Conservation (phyloP, 2,329 filamentous ascomycete genomes). For the Aspergillus ustus region DNA sequence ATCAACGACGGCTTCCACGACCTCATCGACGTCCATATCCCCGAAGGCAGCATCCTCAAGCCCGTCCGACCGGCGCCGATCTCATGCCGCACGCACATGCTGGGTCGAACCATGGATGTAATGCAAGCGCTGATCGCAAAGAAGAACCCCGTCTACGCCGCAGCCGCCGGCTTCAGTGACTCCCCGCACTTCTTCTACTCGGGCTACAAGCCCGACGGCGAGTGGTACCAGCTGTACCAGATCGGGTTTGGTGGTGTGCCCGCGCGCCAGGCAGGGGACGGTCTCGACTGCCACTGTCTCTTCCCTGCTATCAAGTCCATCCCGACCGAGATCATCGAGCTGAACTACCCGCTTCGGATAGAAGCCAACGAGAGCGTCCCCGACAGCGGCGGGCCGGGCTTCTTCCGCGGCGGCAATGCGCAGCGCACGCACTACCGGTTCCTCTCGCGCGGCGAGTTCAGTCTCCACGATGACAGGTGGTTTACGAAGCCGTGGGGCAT, state of each 20-base stretch:
- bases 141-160: conserved; percentile 51
- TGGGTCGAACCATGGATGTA: conserved; percentile 55
- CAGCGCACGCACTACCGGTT: conserved; percentile 55
- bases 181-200: conserved; percentile 58
- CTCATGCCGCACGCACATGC: conserved; percentile 54
- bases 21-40: conserved; percentile 53
- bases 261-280: conserved; percentile 53
- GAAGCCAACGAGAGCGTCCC: conserved; percentile 55
- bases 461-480: conserved; percentile 56
- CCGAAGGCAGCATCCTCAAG: conserved; percentile 51
- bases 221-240: conserved; percentile 57
- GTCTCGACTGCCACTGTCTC: conserved; percentile 56
- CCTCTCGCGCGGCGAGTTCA: conserved; percentile 52
- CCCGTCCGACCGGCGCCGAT: conserved; percentile 54
- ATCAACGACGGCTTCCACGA: conserved; percentile 59
- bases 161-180: conserved; percentile 57
- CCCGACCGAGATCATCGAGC: conserved; percentile 54
- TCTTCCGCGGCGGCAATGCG: conserved; percentile 54
- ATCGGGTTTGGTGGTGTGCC: conserved; percentile 58
- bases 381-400: conserved; percentile 55
- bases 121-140: conserved; percentile 57
- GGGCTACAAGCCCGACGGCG: conserved; percentile 53
- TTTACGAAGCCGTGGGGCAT: conserved; percentile 57
- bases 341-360: conserved; percentile 54
- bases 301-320: conserved; percentile 58